Percentiles rank a stretch among this genome's conserved stretches.
Conservation (phyloP, 2,329 filamentous ascomycete species). For the Rachicladosporium sp. region DNA sequence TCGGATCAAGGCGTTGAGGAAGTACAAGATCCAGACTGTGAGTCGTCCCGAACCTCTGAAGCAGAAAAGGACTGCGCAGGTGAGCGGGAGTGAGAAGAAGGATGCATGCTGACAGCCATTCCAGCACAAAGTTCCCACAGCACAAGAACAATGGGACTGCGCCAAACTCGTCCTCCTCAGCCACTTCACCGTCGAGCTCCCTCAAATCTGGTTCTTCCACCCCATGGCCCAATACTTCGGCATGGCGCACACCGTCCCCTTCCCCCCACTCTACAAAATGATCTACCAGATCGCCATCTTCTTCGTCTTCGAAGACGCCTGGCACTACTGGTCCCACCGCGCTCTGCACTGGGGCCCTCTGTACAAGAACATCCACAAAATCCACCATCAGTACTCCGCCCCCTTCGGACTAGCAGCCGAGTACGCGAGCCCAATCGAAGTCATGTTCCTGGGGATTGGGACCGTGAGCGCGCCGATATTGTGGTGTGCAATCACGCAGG, state of each 20-base stretch:
- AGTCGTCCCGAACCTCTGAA: constrained; percentile 19
- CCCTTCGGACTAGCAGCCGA: constrained; percentile 94
- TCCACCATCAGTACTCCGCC: constrained; percentile 96
- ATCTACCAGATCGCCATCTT: constrained; percentile 83
- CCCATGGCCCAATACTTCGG: constrained; percentile 88
- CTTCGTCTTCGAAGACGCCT: constrained; percentile 91
- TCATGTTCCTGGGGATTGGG: constrained; percentile 84
- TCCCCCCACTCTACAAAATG: constrained; percentile 77
- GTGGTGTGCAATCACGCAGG: constrained; percentile 69
- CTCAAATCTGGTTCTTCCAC: constrained; percentile 99
- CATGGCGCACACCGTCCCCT: constrained; percentile 76
- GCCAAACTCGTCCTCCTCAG: constrained; percentile 82
- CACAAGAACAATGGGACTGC: constrained; percentile 88
- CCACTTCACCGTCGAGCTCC: constrained; percentile 95
- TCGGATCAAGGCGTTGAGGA: constrained; percentile 71
- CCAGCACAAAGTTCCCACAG: constrained; percentile 75
- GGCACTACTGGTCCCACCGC: constrained; percentile 97
- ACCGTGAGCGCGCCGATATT: constrained; percentile 71
- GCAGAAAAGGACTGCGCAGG: no score
- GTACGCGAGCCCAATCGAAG: constrained; percentile 94
- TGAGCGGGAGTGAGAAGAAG: constrained; percentile 2
- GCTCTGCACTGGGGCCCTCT: constrained; percentile 86
- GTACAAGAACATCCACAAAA: constrained; percentile 96
- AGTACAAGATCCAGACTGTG: constrained; percentile 88
- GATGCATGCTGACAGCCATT: constrained; percentile 5